phyloP scores from a whole-genome alignment of 2,329 filamentous ascomycete genomes.

The Sphaerostilbella broomeana region DNA sequence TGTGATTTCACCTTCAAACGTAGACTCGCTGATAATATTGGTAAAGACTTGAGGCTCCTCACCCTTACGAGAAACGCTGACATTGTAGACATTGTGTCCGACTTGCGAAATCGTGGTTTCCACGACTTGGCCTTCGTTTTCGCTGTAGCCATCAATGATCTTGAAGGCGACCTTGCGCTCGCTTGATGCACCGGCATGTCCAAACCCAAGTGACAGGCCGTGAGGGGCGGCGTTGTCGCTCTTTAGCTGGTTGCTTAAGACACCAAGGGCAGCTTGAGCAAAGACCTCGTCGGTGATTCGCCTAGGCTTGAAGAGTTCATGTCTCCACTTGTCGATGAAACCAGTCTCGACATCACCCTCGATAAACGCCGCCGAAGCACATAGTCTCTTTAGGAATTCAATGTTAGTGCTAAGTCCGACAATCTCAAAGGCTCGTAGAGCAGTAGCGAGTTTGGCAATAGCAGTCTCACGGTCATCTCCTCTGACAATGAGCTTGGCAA shows the following conservation, averaged over 20 bases:
- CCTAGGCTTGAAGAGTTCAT: conserved; percentile 66
- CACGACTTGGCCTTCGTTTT: conserved; percentile 57
- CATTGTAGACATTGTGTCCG: conserved; percentile 40
- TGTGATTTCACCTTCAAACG: conserved; percentile 22
- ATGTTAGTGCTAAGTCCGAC: conserved; percentile 93
- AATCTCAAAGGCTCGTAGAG: conserved; percentile 83
- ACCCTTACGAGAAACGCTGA: conserved; percentile 38
- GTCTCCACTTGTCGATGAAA: conserved; percentile 84
- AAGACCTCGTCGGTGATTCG: conserved; percentile 65
- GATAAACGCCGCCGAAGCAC: conserved; percentile 73
- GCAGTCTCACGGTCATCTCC: conserved; percentile 72
- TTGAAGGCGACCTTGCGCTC: conserved; percentile 47
- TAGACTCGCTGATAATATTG: conserved; percentile 39
- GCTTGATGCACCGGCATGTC: conserved; percentile 33
- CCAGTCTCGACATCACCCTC: conserved; percentile 88
- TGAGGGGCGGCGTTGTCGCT: conserved; percentile 32
- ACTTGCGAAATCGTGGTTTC: conserved; percentile 45
- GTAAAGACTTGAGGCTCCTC: conserved; percentile 36
- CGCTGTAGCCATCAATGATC: conserved; percentile 54
- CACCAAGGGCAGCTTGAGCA: conserved; percentile 77
- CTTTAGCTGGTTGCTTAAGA: conserved; percentile 48
- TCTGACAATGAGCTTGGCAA: conserved; percentile 91
- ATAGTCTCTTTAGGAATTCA: conserved; percentile 88
- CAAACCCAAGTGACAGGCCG: conserved; percentile 50
- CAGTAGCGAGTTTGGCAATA: conserved; percentile 72